Evolutionary conservation across 163 green algal genomes (phyloP), one percentile per base, ranked within the genome.

Genomic region (Prototheca cutis): DNA sequence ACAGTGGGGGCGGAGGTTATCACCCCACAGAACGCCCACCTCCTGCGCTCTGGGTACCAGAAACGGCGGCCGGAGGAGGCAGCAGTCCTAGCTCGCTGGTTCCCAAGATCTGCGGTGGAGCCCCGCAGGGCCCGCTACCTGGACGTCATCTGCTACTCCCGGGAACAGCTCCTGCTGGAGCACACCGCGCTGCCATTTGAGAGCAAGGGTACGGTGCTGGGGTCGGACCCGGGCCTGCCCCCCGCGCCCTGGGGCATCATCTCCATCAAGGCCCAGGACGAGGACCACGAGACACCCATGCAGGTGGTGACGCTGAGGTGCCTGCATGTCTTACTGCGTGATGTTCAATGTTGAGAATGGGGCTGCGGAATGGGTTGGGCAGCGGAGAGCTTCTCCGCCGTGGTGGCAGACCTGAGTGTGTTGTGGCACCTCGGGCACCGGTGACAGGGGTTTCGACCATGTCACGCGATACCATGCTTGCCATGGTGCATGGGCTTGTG

Each of bases 131-230:
- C 88, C 17, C 73, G 79, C 61, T 84, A 80, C 60, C 72, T 98
- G 27, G 90, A 98, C 65, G 67, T 97, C 56, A 98, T 98, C 51
- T 59, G 97, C 3, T 98, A 98, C 75, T 87, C 68, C 1, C 65
- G 90, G 1, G 81, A 95, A 66, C 87, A 95, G 73, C 61, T 90
- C 25, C 21, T 80, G 17, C 65, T 80, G 54, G 82, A 88, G 64
- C 64, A 77, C 29, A 61, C 63, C 15, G 81, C 71, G 15, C 61
- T 85, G 70, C 67, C 71, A 4, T 51, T 23, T 28, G 73, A 71
- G 47, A 62, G n/a, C n/a, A n/a, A n/a, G n/a, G n/a, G n/a, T n/a
- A n/a, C 48, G 18, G 55, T 56, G 7, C 30, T 29, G 25, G 52
- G 48, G 32, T 48, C 29, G 15, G 32, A 51, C 10, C 19, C 32